Evolutionary conservation across 371 early-diverging fungal genomes (phyloP).

Genomic region (Quaeritorhiza haematococci): DNA sequence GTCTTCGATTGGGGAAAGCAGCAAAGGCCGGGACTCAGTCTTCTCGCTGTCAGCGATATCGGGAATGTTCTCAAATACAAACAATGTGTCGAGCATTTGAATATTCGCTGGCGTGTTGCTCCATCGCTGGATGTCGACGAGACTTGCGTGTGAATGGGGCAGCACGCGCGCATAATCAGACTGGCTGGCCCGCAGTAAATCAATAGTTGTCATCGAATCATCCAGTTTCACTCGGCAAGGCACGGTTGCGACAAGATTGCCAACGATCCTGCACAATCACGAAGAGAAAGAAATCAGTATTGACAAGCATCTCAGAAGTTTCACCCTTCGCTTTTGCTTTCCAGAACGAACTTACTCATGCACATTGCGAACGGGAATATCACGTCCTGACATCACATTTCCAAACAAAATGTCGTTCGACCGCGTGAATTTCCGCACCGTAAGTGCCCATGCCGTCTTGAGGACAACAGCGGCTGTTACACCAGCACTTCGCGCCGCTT

Average conservation of each 20-base stretch:
- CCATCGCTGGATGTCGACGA: conserved; percentile 7
- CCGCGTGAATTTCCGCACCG: conserved; percentile 5
- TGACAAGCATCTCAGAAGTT: too few relatives aligned
- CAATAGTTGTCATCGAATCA: neutral
- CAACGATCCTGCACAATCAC: conserved; percentile 10
- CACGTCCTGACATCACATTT: conserved; percentile 20
- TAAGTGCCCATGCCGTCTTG: conserved; percentile 24
- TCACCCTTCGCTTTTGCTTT: too few relatives aligned
- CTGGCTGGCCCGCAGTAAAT: conserved; percentile 4
- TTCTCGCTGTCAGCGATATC: neutral
- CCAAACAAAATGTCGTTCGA: conserved; percentile 22
- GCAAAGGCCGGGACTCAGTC: too few relatives aligned
- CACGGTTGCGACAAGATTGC: conserved; percentile 17
- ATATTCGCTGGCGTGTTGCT: neutral
- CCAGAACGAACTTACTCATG: conserved; percentile 3
- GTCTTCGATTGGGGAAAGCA: too few relatives aligned
- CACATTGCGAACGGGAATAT: conserved; percentile 8
- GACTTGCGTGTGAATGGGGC: conserved; percentile 4
- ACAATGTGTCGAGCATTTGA: conserved; percentile 10
- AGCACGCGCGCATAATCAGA: neutral
- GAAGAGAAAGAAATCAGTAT: too few relatives aligned
- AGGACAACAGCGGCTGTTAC: too few relatives aligned
- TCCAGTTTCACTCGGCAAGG: conserved; percentile 18
- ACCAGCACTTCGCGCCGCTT: neutral
- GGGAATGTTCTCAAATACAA: conserved; percentile 9